Conservation (phyloP, 163 green algal species). For the Trebouxia gelatinosa region DNA sequence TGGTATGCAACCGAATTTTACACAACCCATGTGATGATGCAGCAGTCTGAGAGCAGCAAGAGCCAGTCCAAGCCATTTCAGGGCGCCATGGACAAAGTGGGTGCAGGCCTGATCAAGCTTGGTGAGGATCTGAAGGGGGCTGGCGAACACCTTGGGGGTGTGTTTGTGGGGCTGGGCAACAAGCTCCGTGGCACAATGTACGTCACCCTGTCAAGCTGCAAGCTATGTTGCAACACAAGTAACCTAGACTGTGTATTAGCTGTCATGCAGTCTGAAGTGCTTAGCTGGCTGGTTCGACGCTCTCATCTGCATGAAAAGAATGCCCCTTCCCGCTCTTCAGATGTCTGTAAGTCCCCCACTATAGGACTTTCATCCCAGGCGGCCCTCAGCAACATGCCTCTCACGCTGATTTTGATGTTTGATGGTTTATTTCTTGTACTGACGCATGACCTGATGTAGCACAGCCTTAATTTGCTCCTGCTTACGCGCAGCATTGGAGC, state of each 20-base stretch:
- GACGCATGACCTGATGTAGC: too few species aligned
- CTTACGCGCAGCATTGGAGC: constrained; percentile 22
- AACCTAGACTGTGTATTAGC: too few species aligned
- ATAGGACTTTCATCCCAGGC: too few species aligned
- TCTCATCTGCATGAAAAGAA: too few species aligned
- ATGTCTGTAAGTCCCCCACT: too few species aligned
- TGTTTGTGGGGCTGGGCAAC: constrained; percentile 25
- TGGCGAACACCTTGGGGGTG: neutral
- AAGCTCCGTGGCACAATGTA: constrained; percentile 24
- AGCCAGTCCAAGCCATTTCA: constrained; percentile 4
- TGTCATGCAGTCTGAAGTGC: too few species aligned
- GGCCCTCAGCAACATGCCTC: too few species aligned
- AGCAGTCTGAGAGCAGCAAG: neutral
- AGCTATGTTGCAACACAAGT: neutral
- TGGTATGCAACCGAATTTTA: neutral
- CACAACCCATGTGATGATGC: neutral
- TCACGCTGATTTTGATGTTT: neutral
- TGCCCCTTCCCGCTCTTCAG: too few species aligned
- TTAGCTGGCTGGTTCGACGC: too few species aligned
- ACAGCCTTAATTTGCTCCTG: too few species aligned
- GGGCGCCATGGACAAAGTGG: constrained; percentile 2
- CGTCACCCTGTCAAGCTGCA: neutral
- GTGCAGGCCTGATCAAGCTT: constrained; percentile 5
- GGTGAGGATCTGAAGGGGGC: constrained; percentile 8
- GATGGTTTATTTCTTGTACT: neutral